A percentile compares a stretch with the other conserved stretches of the same genome.
phyloP scores from a whole-genome alignment of 768 basidiomycete species.

The Agrocybe chaxingu region DNA sequence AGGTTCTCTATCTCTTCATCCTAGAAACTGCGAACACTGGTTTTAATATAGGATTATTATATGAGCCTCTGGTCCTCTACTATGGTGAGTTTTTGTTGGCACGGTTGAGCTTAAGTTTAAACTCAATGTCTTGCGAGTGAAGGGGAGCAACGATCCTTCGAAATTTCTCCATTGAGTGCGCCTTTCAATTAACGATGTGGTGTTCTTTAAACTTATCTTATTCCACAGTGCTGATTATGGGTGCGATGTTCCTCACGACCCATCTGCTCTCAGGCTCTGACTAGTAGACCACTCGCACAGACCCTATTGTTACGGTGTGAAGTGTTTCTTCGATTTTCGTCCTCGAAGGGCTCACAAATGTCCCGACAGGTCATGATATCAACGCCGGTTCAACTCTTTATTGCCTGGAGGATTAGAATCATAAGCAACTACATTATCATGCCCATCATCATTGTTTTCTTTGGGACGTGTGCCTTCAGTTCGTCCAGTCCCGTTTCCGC shows the following conservation, averaged over 20 bases:
- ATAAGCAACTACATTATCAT: conserved; percentile 27
- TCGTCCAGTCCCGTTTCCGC: background rate
- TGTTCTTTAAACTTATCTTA: background rate
- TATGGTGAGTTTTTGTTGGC: conserved; percentile 24
- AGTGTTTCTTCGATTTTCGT: background rate
- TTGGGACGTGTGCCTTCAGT: conserved; percentile 30
- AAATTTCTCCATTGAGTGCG: conserved; percentile 25
- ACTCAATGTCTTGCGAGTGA: background rate
- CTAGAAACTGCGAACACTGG: conserved; percentile 34
- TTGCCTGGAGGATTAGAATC: conserved; percentile 35
- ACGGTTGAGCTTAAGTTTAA: background rate
- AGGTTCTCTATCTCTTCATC: conserved; percentile 32
- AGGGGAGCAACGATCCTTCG: conserved; percentile 19
- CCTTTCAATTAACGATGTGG: background rate
- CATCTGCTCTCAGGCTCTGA: background rate
- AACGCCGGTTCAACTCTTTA: conserved; percentile 38
- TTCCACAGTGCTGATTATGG: conserved; percentile 6
- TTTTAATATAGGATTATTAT: conserved; percentile 33
- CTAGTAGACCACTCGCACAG: background rate
- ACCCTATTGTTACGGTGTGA: conserved; percentile 5
- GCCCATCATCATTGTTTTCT: conserved; percentile 22
- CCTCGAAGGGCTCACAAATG: background rate
- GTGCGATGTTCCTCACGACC: background rate
- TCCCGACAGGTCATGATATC: conserved; percentile 31
- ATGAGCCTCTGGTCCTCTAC: conserved; percentile 35